Percentiles rank a stretch among this genome's conserved stretches.
Conservation (phyloP, 441 rosid genomes). For the Populus hybrid region DNA sequence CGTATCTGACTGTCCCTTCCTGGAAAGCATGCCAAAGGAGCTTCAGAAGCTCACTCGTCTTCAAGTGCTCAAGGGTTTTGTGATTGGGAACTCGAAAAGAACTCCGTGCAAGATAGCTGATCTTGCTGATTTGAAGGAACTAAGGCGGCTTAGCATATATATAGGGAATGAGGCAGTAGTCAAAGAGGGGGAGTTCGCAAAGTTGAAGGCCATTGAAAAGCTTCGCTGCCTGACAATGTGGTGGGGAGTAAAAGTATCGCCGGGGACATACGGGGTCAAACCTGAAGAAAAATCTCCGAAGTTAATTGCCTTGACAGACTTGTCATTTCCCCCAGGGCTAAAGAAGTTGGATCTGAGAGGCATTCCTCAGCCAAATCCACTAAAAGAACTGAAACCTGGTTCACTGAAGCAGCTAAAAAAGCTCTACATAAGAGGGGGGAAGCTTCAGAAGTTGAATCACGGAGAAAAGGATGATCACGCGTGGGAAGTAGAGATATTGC, state of each 20-base stretch:
- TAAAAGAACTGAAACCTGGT: not conserved
- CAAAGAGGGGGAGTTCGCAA: not conserved
- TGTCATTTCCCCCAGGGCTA: not conserved
- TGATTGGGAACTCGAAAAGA: conserved; percentile 7
- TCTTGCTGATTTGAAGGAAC: not conserved
- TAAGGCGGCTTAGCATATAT: conserved; percentile 3
- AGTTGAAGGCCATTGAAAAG: not conserved
- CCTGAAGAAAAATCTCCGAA: not conserved
- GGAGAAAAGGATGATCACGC: not conserved
- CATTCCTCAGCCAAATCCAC: not conserved
- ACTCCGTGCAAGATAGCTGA: not conserved
- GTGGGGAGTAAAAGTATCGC: not conserved
- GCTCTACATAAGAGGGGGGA: not conserved
- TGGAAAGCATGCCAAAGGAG: conserved; percentile 22
- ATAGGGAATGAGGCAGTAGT: not conserved
- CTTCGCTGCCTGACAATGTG: not conserved
- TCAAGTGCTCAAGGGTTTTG: conserved; percentile 20
- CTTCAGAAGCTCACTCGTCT: conserved; percentile 6
- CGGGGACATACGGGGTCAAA: fast-evolving
- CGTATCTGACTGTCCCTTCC: conserved; percentile 27
- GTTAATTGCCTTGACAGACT: not conserved
- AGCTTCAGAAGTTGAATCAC: not conserved
- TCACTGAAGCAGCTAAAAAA: not conserved
- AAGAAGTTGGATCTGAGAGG: conserved; percentile 5
- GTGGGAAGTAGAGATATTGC: not conserved